Evolutionary conservation across 257 asterid genomes (phyloP), one percentile per base, ranked within the genome.

Genomic region (Primulina eburnea): DNA sequence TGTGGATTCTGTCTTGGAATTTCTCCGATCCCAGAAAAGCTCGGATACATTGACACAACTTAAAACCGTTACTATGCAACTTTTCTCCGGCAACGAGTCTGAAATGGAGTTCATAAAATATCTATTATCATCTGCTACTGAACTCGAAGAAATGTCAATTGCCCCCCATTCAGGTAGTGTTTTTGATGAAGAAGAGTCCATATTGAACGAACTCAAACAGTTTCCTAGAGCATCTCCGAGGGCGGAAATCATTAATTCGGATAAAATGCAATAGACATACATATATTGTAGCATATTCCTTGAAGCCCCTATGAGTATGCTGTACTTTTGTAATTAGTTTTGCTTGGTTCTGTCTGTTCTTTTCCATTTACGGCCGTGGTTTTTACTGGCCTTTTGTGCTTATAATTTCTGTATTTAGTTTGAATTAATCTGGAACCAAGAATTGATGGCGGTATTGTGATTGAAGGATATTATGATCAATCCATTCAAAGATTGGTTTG

Each of bases 91-190:
- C 55, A 73, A 71, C 7, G 85, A 84, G 75, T 80, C 87, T 0
- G 89, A 84, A 78, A 86, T 86, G 92, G 89, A 84, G 34, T 84
- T 86, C 59, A 82, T 84, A 5, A 86, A 82, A 18, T 82, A 84
- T 68, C 71, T 82, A 60, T 75, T 86, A 40, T 84, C 87, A 55
- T 86, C 86, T 24, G 86, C 89, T 1, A 79, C 82, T 8, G 78
- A 85, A 9, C 88, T 82, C 0, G 87, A 80, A 75, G 85, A 86
- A 76, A 71, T 86, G 75, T 73, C 79, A 0, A 79, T 86, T 34
- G 64, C 83, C 8, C 87, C 85, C 40, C 77, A 78, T 11, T 33
- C 56, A 0, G 76, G 79, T 2, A 71, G 78, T 43, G 47, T 82
- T 14, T 64, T 79, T 2, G 87, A 70, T 64, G 81, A 82, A 43